Conservation (phyloP, 164 flowering plant genomes). For the Macadamia tetraphylla region DNA sequence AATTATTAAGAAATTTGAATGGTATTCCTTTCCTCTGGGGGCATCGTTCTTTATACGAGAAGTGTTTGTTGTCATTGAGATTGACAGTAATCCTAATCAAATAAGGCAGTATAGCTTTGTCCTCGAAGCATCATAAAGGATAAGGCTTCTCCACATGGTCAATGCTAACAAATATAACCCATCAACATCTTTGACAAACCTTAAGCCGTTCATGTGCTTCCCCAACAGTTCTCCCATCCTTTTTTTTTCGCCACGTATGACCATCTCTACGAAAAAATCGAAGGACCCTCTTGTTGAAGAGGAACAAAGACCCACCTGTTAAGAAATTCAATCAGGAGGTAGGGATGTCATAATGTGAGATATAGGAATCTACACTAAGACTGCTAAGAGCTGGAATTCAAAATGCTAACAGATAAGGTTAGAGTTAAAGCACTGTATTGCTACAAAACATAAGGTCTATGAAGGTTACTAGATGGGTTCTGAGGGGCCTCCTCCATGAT, state of each 20-base stretch:
- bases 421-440: not conserved
- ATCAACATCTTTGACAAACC: conserved; percentile 34
- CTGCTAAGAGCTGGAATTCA: not conserved
- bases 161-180: not conserved
- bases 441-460: not conserved
- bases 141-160: no score
- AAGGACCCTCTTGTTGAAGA: conserved; percentile 84
- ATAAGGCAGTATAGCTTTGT: not conserved
- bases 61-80: no score
- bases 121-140: not conserved
- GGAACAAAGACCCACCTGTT: conserved; percentile 92
- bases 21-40: no score
- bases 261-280: conserved; percentile 90
- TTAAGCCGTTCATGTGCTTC: conserved; percentile 97
- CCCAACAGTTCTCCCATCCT: conserved; percentile 80
- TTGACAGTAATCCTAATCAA: not conserved
- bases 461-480: conserved; percentile 51
- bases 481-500: conserved; percentile 47
- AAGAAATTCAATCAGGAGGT: conserved; percentile 9
- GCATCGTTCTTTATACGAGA: no score
- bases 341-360: not conserved
- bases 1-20: no score
- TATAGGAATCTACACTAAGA: not conserved
- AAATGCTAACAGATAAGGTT: not conserved
- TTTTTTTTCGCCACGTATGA: conserved; percentile 87